A percentile compares a stretch with the other conserved stretches of the same genome.
Conservation (phyloP, 306 rosid species). For the Sesbania bispinosa region DNA sequence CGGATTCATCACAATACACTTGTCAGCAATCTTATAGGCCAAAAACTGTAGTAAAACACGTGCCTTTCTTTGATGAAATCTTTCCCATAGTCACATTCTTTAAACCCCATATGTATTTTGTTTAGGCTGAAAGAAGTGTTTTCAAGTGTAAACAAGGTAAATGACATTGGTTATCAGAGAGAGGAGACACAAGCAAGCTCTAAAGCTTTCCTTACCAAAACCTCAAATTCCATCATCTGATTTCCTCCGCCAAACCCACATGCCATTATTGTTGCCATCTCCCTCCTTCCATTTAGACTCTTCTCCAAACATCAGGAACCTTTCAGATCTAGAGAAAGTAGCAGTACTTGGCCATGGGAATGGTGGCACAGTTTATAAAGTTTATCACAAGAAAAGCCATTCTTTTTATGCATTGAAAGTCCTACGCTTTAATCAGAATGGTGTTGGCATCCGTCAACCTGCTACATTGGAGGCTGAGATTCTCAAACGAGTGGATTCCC, state of each 20-base stretch:
- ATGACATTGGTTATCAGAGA: constrained; percentile 63
- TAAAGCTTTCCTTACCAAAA: constrained; percentile 54
- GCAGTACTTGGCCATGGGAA: constrained; percentile 56
- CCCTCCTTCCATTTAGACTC: constrained; percentile 26
- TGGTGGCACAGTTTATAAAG: constrained; percentile 63
- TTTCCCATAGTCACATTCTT: neutral
- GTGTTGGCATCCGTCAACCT: constrained; percentile 20
- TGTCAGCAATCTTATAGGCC: constrained; percentile 6
- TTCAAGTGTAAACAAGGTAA: constrained; percentile 10
- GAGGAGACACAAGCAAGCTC: constrained; percentile 56
- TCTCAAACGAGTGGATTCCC: constrained; percentile 53
- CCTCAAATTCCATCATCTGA: constrained; percentile 18
- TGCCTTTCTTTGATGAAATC: neutral
- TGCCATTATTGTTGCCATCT: neutral
- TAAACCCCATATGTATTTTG: constrained; percentile 3
- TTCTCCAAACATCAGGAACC: constrained; percentile 34
- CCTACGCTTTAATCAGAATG: constrained; percentile 31
- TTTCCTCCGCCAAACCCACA: constrained; percentile 17
- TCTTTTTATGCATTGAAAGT: constrained; percentile 58
- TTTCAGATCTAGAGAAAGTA: constrained; percentile 50
- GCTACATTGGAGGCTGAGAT: constrained; percentile 54
- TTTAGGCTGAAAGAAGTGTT: neutral
- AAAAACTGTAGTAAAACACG: constrained; percentile 13
- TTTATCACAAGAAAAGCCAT: constrained; percentile 38
- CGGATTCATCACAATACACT: constrained; percentile 40